A percentile compares a stretch with the other conserved stretches of the same genome.
Evolutionary conservation across 352 stramenopile species (phyloP).

Genomic region (Pythium aquatile): DNA sequence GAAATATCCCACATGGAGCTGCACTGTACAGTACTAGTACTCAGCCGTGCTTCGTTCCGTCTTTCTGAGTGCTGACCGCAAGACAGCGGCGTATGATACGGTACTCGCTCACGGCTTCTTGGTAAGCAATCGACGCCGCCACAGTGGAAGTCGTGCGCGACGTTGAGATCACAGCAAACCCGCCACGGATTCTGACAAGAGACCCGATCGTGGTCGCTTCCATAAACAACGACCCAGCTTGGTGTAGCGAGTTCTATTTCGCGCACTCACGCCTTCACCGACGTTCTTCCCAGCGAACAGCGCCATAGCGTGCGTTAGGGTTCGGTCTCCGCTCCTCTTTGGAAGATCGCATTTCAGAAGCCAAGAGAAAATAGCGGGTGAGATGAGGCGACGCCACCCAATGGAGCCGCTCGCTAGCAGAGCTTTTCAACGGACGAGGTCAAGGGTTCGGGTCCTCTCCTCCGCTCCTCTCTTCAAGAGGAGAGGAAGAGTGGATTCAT

Average conservation of each 20-base stretch:
- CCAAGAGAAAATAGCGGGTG: conserved; percentile 1
- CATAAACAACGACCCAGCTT: background rate
- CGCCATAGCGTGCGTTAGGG: background rate
- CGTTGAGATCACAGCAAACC: too few species aligned
- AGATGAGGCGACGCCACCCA: background rate
- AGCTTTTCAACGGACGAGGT: background rate
- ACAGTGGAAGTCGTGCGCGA: too few species aligned
- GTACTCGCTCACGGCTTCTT: too few species aligned
- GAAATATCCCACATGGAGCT: too few species aligned
- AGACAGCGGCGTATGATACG: too few species aligned
- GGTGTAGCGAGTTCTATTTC: background rate
- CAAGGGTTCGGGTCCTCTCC: background rate
- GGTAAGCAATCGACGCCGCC: too few species aligned
- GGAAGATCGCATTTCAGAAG: background rate
- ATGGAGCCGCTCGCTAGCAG: background rate
- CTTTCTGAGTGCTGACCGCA: too few species aligned
- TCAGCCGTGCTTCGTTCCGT: too few species aligned
- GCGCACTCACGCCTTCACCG: background rate
- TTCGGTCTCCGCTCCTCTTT: background rate
- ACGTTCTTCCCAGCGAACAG: too few species aligned
- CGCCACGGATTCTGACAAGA: background rate
- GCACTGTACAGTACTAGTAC: too few species aligned
- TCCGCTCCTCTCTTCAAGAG: background rate
- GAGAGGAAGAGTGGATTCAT: background rate
- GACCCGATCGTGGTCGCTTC: too few species aligned